Evolutionary conservation across 352 stramenopile genomes (phyloP).

Genomic region (Phytophthora ramorum): DNA sequence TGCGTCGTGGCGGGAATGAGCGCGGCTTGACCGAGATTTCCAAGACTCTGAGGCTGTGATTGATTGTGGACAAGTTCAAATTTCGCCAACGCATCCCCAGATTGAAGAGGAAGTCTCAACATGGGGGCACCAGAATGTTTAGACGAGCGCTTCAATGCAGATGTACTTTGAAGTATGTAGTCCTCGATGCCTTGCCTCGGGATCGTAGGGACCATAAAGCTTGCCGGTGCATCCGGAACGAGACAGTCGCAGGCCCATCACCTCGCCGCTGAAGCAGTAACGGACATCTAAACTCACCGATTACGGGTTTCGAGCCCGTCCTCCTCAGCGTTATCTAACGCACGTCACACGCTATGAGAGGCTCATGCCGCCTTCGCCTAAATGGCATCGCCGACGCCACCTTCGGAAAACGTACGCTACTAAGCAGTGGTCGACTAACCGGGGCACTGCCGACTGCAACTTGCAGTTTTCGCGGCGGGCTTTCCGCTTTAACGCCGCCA

Average conservation of each 20-base stretch:
- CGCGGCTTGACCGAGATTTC: constrained; percentile 5
- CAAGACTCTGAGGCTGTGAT: neutral
- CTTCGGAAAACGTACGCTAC: constrained; percentile 1
- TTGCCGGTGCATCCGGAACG: constrained; percentile 17
- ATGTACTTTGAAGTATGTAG: neutral
- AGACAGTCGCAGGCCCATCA: constrained; percentile 31
- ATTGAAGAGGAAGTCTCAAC: constrained; percentile 37
- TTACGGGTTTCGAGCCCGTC: constrained; percentile 16
- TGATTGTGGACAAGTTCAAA: constrained; percentile 21
- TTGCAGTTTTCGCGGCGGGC: constrained; percentile 18
- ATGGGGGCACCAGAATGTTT: constrained; percentile 20
- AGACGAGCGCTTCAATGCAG: constrained; percentile 35
- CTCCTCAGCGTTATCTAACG: constrained; percentile 1
- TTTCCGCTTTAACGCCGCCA: constrained; percentile 17
- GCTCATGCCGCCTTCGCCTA: neutral
- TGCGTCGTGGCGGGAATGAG: neutral
- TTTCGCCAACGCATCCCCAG: constrained; percentile 13
- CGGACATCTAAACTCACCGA: constrained; percentile 20
- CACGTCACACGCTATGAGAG: constrained; percentile 1
- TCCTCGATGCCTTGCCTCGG: neutral
- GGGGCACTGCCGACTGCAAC: neutral
- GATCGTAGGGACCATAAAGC: constrained; percentile 1
- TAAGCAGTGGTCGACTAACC: neutral
- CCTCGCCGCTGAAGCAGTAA: constrained; percentile 28
- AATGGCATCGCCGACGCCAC: neutral